Evolutionary conservation across 306 rosid genomes (phyloP).

Genomic region (Trifolium pratense): DNA sequence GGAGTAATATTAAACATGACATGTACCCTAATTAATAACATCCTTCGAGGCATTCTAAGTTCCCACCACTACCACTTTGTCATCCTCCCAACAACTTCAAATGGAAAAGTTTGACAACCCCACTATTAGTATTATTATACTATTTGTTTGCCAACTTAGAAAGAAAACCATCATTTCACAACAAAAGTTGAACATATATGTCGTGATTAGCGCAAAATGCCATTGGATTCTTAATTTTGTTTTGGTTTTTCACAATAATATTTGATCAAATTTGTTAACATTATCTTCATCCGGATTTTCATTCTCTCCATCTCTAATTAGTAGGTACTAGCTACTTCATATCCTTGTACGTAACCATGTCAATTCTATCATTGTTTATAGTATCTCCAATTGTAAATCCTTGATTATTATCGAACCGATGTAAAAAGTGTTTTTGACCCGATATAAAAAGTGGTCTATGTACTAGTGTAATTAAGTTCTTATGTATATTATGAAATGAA

Average conservation of each 20-base stretch:
- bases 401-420: too few species aligned
- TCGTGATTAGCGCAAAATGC: constrained; percentile 74
- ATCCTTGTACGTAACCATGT: too few species aligned
- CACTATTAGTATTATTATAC: background rate
- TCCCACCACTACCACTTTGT: constrained; percentile 46
- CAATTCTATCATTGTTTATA: too few species aligned
- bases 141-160: constrained; percentile 47
- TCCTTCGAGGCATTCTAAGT: constrained; percentile 53
- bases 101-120: constrained; percentile 37
- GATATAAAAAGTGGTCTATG: too few species aligned
- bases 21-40: constrained; percentile 48
- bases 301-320: too few species aligned
- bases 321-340: too few species aligned
- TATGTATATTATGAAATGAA: too few species aligned
- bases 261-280: constrained; percentile 45
- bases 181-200: constrained; percentile 26
- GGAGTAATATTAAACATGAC: constrained; percentile 38
- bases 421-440: too few species aligned
- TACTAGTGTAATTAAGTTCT: too few species aligned
- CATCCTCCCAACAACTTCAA: constrained; percentile 51
- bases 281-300: constrained; percentile 3
- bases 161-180: constrained; percentile 12
- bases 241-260: constrained; percentile 44
- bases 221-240: constrained; percentile 62
- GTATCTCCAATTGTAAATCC: too few species aligned